Evolutionary conservation across 139 green algal genomes (phyloP), one percentile per base, ranked within the genome.

Genomic region (Chlorella sp.): DNA sequence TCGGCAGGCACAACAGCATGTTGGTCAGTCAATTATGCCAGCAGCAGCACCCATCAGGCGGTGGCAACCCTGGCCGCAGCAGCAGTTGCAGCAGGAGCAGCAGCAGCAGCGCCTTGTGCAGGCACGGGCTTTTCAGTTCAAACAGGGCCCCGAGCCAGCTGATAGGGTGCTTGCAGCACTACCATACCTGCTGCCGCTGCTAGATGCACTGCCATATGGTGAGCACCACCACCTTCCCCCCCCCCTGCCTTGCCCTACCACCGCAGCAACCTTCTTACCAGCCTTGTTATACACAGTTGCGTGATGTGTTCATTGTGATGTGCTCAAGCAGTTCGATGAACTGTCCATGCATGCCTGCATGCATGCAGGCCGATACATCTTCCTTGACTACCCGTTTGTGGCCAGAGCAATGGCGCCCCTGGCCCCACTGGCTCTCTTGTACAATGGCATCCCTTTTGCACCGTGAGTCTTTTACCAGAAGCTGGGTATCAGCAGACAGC

Each of bases 321-420:
- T 55, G 10, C 10, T 10, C 42, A n/a, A n/a, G n/a, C n/a, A n/a
- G n/a, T n/a, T n/a, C n/a, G n/a, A n/a, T n/a, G n/a, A n/a, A n/a
- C n/a, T n/a, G n/a, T 65, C 4, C 22, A 33, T 68, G 35, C n/a
- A 6, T 3, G 35, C 0, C 31, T 63, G n/a, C n/a, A n/a, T n/a
- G n/a, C n/a, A n/a, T n/a, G 74, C 80, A 88, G 83, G 74, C n/a
- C 80, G 79, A 31, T 88, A 83, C 60, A 77, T 89, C 32, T 82
- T 89, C 62, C 10, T 84, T 3, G 75, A 88, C 66, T 87, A 84
- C 31, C 85, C 85, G 20, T 87, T 85, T 35, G 69, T 90, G 32
- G 82, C 82, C 1, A 68, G 80, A 1, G 80, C 80, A 2, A 73
- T 90, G 55, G 70, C 75, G 0, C 82, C 82, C 2, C 67, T 90